These are phyloP conservation scores for Mycena indigotica DNA, from an alignment of 768 basidiomycete species.

Conservation along the genomic window DNA sequence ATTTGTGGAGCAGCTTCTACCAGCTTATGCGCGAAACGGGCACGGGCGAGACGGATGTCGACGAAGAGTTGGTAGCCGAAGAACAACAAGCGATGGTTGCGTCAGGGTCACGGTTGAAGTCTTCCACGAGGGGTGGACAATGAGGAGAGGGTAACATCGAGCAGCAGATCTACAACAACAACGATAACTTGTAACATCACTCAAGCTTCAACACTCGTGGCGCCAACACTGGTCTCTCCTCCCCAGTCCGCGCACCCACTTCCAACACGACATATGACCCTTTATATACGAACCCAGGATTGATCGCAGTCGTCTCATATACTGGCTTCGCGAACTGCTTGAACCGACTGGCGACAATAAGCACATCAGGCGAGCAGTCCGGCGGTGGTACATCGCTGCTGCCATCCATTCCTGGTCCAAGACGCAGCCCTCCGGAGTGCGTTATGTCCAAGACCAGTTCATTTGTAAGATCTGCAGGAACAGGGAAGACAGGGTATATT, in stretches of 20 bases:
- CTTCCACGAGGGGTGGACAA: background rate
- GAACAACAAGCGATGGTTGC: background rate
- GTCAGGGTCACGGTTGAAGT: too few species aligned
- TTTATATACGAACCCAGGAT: slow-evolving; percentile 79
- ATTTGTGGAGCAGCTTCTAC: slow-evolving; percentile 82
- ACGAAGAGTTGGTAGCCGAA: background rate
- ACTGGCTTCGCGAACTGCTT: slow-evolving; percentile 91
- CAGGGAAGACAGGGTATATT: slow-evolving; percentile 95
- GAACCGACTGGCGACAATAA: slow-evolving; percentile 85
- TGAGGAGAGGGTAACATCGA: background rate
- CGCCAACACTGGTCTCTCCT: slow-evolving; percentile 1
- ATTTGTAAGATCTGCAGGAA: slow-evolving; percentile 67
- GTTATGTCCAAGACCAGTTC: slow-evolving; percentile 92
- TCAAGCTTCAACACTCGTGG: background rate
- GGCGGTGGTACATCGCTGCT: slow-evolving; percentile 36
- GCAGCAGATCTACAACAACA: background rate
- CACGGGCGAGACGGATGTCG: slow-evolving; percentile 29
- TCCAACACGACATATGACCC: slow-evolving; percentile 54
- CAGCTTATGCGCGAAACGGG: slow-evolving; percentile 63
- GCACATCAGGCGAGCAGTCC: slow-evolving; percentile 72
- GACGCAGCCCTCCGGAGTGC: slow-evolving; percentile 55
- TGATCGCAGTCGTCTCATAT: slow-evolving; percentile 76
- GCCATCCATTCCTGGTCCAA: slow-evolving; percentile 25
- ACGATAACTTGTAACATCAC: background rate
- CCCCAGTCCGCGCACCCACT: slow-evolving; percentile 28